Evolutionary conservation across 495 filamentous ascomycete species (phyloP).

Genomic region (Neurospora sp.): DNA sequence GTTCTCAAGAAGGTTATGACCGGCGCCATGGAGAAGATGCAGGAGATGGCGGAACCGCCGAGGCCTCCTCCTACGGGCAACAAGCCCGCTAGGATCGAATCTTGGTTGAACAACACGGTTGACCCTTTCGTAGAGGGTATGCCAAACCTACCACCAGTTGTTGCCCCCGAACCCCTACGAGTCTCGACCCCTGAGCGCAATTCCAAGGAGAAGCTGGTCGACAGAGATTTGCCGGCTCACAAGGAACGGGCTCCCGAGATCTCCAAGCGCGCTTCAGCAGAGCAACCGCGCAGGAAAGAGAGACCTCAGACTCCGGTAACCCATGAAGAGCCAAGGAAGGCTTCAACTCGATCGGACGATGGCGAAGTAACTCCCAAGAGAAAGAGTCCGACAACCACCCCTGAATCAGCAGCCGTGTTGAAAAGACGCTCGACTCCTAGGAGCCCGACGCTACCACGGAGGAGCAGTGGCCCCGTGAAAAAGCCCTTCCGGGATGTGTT

Average conservation of each 20-base stretch:
- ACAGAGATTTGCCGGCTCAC: neutral
- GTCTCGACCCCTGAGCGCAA: neutral
- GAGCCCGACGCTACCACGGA: constrained; percentile 30
- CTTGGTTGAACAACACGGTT: constrained; percentile 62
- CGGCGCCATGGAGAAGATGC: constrained; percentile 44
- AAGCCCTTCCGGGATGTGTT: constrained; percentile 39
- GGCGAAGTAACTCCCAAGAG: constrained; percentile 20
- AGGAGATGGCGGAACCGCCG: constrained; percentile 41
- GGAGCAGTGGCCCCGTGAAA: constrained; percentile 17
- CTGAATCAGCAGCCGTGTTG: constrained; percentile 17
- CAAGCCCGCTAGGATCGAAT: constrained; percentile 55
- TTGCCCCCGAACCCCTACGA: constrained; percentile 4
- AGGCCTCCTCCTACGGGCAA: constrained; percentile 28
- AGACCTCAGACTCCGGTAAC: neutral
- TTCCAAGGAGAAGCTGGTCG: neutral
- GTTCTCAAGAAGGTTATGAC: constrained; percentile 45
- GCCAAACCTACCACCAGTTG: constrained; percentile 10
- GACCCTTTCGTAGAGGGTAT: constrained; percentile 61
- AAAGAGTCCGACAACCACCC: constrained; percentile 19
- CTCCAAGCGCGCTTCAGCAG: neutral
- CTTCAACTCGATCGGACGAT: constrained; percentile 11
- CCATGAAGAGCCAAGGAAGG: constrained; percentile 3
- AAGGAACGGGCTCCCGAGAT: neutral
- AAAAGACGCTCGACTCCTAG: constrained; percentile 41
- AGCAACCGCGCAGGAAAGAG: neutral